Base-by-base conservation (phyloP, 2,329 filamentous ascomycete genomes). In the Penicillium freii region DNA sequence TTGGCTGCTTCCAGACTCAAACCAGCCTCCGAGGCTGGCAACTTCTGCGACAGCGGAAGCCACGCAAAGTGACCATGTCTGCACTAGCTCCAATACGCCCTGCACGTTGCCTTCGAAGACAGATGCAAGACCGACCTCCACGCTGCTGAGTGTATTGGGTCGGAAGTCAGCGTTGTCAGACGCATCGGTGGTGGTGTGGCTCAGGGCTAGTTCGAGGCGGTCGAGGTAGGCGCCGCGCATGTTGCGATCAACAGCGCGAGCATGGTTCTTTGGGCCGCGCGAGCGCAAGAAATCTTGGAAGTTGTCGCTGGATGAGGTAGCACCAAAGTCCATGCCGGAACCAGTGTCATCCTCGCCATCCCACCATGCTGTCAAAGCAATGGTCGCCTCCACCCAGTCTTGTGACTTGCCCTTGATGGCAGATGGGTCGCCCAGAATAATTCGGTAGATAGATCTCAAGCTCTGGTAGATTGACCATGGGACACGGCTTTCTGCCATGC, bases 381-480 rank as follows among this genome's bases (percentile, higher is more conserved):
- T 77, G 0, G 88, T 89, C 0, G 91, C 92, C 77, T 97, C 93
- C 51, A 93, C 86, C 93, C 93, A 97, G 73, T 97, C 92, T 68
- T 93, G 87, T 1, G 92, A 85, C 44, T 87, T 85, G 46, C 87
- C 84, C 59, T 95, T 79, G 51, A 97, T 90, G 21, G 91, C 87
- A 36, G 87, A 84, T 10, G 86, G 81, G 62, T 89, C 85, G 36
- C 93, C 92, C 5, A 94, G 82, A 1, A 95, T 77, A 59, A 96
- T 87, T 34, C 87, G 87, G 71, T 96, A 97, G 6, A 97, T 77
- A 13, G 86, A 86, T 63, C 88, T 85, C 52, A 97, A 78, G 64
- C 89, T 91, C 70, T 96, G 88, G 71, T 96, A 97, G 29, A 97
- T 86, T 25, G 89, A 86, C 90, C 90, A 96, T 0, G 92, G 93